Evolutionary conservation across 164 flowering plant species (phyloP).

Genomic region (Vitis vinifera): DNA sequence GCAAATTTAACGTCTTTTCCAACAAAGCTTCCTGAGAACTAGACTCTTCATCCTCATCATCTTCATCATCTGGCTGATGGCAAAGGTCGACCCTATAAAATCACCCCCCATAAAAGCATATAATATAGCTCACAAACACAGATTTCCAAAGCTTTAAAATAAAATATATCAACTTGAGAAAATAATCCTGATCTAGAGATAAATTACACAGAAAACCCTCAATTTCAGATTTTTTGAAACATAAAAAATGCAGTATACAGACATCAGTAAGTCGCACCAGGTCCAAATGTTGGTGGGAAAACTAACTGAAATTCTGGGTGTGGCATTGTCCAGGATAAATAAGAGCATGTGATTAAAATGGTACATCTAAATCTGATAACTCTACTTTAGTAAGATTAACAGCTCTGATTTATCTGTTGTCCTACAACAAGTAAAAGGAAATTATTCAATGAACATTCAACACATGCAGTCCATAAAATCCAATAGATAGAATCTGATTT

Average conservation of each 20-base stretch:
- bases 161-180: background rate
- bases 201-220: background rate
- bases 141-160: background rate
- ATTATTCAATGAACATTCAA: no score
- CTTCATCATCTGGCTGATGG: constrained; percentile 87
- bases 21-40: constrained; percentile 52
- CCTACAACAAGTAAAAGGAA: no score
- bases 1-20: constrained; percentile 36
- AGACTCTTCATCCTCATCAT: constrained; percentile 74
- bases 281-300: background rate
- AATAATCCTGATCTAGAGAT: no score
- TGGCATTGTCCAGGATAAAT: background rate
- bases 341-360: background rate
- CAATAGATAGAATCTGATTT: no score
- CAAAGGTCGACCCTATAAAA: constrained; percentile 90
- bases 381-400: background rate
- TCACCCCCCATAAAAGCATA: constrained; percentile 17
- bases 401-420: no score
- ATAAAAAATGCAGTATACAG: background rate
- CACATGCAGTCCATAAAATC: no score
- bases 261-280: background rate
- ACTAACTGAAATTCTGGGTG: background rate
- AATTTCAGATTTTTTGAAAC: background rate
- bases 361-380: background rate
- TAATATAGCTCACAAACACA: constrained; percentile 7